Percentiles rank a stretch among this genome's conserved stretches.
Evolutionary conservation across 208 protist genomes (phyloP).

Genomic region (Trypanosoma cruzi): DNA sequence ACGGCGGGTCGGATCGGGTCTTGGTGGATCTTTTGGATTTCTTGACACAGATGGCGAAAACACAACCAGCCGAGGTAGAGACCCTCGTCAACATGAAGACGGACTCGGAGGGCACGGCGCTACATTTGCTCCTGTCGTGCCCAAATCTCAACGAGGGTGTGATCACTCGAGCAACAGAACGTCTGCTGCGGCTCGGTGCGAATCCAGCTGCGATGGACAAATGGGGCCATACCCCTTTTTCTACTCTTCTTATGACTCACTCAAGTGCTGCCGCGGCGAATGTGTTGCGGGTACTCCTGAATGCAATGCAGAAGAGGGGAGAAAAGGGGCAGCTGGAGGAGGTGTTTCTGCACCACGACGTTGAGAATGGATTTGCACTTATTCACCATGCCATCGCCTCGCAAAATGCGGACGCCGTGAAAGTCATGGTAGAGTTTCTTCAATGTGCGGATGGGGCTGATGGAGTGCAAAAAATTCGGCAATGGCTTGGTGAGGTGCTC

Average conservation of each 20-base stretch:
- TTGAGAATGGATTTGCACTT: slow-evolving; percentile 31
- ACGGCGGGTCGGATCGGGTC: slow-evolving; percentile 30
- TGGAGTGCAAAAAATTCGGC: neutral
- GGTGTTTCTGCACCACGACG: slow-evolving; percentile 21
- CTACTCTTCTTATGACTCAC: slow-evolving; percentile 13
- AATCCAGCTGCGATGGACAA: slow-evolving; percentile 10
- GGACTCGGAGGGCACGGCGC: slow-evolving; percentile 22
- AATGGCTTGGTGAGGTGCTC: slow-evolving; percentile 32
- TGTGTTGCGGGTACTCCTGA: neutral
- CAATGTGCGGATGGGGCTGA: slow-evolving; percentile 8
- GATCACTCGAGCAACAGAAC: slow-evolving; percentile 30
- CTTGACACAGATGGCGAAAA: slow-evolving; percentile 25
- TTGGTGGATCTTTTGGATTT: slow-evolving; percentile 34
- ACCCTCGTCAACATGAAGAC: slow-evolving; percentile 27
- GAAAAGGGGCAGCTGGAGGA: slow-evolving; percentile 1
- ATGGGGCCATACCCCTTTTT: slow-evolving; percentile 19
- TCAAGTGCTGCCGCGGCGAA: neutral
- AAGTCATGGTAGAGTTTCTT: slow-evolving; percentile 36
- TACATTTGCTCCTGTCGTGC: slow-evolving; percentile 40
- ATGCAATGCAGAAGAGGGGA: slow-evolving; percentile 1
- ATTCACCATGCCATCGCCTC: slow-evolving; percentile 42
- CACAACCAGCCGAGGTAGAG: slow-evolving; percentile 11
- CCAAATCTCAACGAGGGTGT: slow-evolving; percentile 38
- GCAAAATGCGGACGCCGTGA: slow-evolving; percentile 37
- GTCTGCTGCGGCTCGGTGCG: slow-evolving; percentile 31